Evolutionary conservation across 768 basidiomycete genomes (phyloP), one percentile per base, ranked within the genome.

Genomic region (Omphalotus guepiniiformis): DNA sequence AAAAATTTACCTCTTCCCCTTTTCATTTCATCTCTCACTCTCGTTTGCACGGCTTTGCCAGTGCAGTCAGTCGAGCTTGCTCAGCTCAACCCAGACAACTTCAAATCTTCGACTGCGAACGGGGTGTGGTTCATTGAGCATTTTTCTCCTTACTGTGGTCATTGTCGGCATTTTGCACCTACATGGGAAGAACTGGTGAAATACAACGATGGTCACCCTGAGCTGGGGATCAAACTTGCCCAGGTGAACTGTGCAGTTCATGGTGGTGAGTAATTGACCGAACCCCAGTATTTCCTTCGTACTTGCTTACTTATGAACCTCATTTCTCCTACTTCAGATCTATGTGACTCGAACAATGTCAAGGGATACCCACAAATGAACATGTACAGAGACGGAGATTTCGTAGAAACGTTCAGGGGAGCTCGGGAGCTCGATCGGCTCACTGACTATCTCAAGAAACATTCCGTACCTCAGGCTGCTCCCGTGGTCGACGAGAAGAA

Each of bases 121-220:
- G 88, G 86, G n/a, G 67, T 81, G 3, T 88, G 84, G 85, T 82
- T 94, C 49, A 70, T 95, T 40, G 92, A 95, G 56, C 85, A 88
- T 63, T 96, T 80, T 61, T 93, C 89, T 1, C 93, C 93, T 0
- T 85, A 83, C 58, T 96, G 93, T 56, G 60, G 64, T 3, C 93
- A 95, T 59, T 96, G 93, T 64, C 72, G 74, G 26, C 61, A 68
- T 0, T 95, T 96, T 55, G 82, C 80, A 8, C 85, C 93, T 0
- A 91, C 84, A 22, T 96, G 93, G 92, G 71, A 81, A 35, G 65
- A 81, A 39, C 70, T 95, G 6, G 80, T 79, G 5, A 63, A 68
- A 13, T 71, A 80, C 26, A 72, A 73, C 65, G 69, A 57, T 50
- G 75, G 72, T 9, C 4, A 52, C 59, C 47, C 56, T 53, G 0